These are phyloP conservation scores for Mrakia hoshinonis DNA, from an alignment of 768 basidiomycete genomes.

Conservation along the genomic window DNA sequence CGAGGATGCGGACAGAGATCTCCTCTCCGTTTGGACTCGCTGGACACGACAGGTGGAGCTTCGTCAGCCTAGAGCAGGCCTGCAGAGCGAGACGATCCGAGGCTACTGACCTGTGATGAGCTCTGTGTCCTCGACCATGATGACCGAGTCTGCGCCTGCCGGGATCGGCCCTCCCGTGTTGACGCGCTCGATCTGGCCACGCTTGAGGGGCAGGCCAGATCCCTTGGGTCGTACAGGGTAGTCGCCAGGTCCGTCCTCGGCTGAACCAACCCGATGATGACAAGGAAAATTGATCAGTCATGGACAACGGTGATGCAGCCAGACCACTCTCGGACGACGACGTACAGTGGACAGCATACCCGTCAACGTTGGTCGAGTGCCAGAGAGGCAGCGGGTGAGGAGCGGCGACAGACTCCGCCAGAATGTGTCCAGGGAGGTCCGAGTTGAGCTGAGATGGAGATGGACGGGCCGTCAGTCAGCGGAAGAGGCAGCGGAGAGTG, in stretches of 20 bases:
- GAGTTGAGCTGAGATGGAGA: slow-evolving; percentile 42
- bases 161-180: slow-evolving; percentile 82
- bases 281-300: too few species aligned
- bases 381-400: slow-evolving; percentile 56
- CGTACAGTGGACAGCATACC: slow-evolving; percentile 71
- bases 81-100: neutral
- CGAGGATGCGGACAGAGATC: slow-evolving; percentile 58
- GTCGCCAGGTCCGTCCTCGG: slow-evolving; percentile 54
- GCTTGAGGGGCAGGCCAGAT: slow-evolving; percentile 44
- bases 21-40: slow-evolving; percentile 54
- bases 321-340: neutral
- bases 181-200: slow-evolving; percentile 56
- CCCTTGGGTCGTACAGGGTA: slow-evolving; percentile 51
- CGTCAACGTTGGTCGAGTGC: slow-evolving; percentile 74
- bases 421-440: slow-evolving; percentile 56
- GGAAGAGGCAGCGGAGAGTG: slow-evolving; percentile 22
- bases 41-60: neutral
- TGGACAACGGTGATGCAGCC: too few species aligned
- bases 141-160: slow-evolving; percentile 61
- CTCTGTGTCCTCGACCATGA: slow-evolving; percentile 89
- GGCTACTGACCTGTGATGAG: slow-evolving; percentile 44
- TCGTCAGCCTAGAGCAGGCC: neutral
- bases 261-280: slow-evolving; percentile 45
- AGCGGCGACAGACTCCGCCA: slow-evolving; percentile 67
- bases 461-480: slow-evolving; percentile 20